phyloP scores from a whole-genome alignment of 2,329 filamentous ascomycete genomes.

The Biscogniauxia sp. region DNA sequence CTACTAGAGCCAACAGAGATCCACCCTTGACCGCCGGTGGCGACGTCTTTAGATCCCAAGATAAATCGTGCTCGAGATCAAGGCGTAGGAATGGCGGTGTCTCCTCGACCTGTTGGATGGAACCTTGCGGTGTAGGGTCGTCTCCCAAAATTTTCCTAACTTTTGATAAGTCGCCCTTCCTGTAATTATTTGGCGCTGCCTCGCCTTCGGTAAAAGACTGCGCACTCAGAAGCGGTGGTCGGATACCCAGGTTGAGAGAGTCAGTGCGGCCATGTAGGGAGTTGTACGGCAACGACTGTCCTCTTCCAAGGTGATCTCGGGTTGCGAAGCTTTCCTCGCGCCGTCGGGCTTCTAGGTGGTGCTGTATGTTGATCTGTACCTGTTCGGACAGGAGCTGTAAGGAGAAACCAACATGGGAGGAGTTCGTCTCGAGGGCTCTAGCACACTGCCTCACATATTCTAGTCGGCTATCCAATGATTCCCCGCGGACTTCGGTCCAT shows the following conservation, averaged over 20 bases:
- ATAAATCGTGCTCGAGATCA: conserved; percentile 84
- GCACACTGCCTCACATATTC: conserved; percentile 75
- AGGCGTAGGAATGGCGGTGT: conserved; percentile 80
- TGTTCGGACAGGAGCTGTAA: conserved; percentile 84
- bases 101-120: conserved; percentile 62
- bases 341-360: conserved; percentile 43
- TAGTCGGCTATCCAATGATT: conserved; percentile 82
- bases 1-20: conserved; percentile 82
- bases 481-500: conserved; percentile 89
- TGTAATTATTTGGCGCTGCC: conserved; percentile 46
- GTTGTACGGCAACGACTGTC: conserved; percentile 56
- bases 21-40: conserved; percentile 81
- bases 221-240: conserved; percentile 50
- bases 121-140: conserved; percentile 52
- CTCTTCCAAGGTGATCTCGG: conserved; percentile 55
- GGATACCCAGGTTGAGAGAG: conserved; percentile 43
- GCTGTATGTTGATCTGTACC: conserved; percentile 57
- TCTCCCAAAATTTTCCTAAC: conserved; percentile 66
- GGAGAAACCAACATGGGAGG: conserved; percentile 83
- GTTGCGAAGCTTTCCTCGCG: conserved; percentile 43
- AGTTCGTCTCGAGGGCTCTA: conserved; percentile 79
- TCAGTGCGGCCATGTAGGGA: conserved; percentile 55
- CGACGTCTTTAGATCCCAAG: conserved; percentile 80
- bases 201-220: conserved; percentile 67
- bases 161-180: conserved; percentile 62